Evolutionary conservation across 2,329 filamentous ascomycete species (phyloP).

Genomic region (Sphaerulina musiva): DNA sequence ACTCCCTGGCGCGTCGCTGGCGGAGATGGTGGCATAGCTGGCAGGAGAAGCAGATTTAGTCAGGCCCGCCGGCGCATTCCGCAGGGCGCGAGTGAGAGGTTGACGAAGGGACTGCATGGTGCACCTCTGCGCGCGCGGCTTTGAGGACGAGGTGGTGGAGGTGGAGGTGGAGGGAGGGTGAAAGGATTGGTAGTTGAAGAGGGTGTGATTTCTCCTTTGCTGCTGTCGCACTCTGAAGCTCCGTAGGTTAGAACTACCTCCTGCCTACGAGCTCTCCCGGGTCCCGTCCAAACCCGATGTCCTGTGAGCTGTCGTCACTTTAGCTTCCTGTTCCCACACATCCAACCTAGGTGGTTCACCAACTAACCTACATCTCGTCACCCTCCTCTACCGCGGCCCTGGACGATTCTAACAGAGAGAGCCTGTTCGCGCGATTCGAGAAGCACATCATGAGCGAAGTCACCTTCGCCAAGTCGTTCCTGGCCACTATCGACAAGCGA

Average conservation of each 20-base stretch:
- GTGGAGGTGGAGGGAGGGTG: constrained; percentile 3
- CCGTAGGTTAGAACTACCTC: too few relatives aligned
- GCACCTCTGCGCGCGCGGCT: constrained; percentile 20
- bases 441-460: constrained; percentile 58
- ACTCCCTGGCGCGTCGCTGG: constrained; percentile 39
- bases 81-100: constrained; percentile 63
- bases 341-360: not conserved
- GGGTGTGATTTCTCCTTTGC: too few relatives aligned
- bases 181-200: too few relatives aligned
- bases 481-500: constrained; percentile 69
- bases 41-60: constrained; percentile 50
- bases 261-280: too few relatives aligned
- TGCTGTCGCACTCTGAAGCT: too few relatives aligned
- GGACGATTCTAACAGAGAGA: constrained; percentile 12
- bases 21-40: constrained; percentile 64
- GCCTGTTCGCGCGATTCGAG: constrained; percentile 27
- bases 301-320: not conserved
- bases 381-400: not conserved
- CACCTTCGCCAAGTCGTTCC: constrained; percentile 72
- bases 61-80: constrained; percentile 48
- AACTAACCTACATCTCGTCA: not conserved
- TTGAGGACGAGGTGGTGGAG: not conserved
- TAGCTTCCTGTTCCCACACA: not conserved
- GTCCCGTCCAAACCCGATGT: not conserved
- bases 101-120: constrained; percentile 82